Conservation (phyloP, 2,329 filamentous ascomycete genomes). For the Claviceps sp. region DNA sequence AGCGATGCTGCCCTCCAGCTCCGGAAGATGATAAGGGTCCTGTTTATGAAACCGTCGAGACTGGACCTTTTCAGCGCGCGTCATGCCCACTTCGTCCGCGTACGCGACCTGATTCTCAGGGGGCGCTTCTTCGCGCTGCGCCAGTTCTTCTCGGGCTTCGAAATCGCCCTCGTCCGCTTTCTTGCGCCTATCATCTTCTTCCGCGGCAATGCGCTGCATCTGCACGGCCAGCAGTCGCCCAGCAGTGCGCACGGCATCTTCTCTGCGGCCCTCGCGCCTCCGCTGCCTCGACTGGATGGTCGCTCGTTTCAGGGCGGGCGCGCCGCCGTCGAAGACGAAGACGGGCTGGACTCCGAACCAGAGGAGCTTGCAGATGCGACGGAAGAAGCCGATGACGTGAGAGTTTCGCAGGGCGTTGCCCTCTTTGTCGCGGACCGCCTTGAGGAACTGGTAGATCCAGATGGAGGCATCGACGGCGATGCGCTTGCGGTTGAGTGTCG, state of each 20-base stretch:
- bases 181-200: conserved; percentile 58
- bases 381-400: conserved; percentile 95
- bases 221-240: conserved; percentile 85
- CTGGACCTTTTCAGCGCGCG: conserved; percentile 57
- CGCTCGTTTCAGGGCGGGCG: conserved; percentile 78
- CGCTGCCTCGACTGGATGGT: conserved; percentile 71
- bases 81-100: conserved; percentile 79
- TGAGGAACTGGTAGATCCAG: conserved; percentile 99
- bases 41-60: conserved; percentile 75
- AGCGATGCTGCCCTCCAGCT: conserved; percentile 64
- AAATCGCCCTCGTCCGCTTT: conserved; percentile 30
- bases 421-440: conserved; percentile 96
- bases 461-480: conserved; percentile 96
- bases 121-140: conserved; percentile 54
- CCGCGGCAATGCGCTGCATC: conserved; percentile 82
- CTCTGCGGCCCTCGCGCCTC: conserved; percentile 72
- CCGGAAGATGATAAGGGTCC: conserved; percentile 90
- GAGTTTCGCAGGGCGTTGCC: conserved; percentile 93
- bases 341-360: conserved; percentile 95
- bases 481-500: conserved; percentile 89
- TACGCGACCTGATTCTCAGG: conserved; percentile 64
- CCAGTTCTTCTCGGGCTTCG: conserved; percentile 21
- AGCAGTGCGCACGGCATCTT: conserved; percentile 86
- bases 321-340: conserved; percentile 96
- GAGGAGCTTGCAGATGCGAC: conserved; percentile 91